Evolutionary conservation across 305 asterid species (phyloP).

Genomic region (Solanum hybrid): DNA sequence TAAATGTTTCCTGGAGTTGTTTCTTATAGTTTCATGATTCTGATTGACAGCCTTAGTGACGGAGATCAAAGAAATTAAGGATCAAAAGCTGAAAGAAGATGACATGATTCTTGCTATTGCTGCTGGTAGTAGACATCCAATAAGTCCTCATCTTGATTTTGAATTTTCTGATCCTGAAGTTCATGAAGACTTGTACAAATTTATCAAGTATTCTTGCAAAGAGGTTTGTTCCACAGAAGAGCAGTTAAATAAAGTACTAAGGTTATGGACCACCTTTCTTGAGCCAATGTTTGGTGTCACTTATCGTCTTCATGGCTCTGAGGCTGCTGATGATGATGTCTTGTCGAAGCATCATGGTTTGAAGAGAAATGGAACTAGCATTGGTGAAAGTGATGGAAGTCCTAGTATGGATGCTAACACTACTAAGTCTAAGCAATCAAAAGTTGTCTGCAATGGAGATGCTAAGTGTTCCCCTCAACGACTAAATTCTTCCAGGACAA

Average conservation of each 20-base stretch:
- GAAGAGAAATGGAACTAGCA: conserved; percentile 27
- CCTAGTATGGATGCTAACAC: conserved; percentile 38
- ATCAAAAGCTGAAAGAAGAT: conserved; percentile 73
- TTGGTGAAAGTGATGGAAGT: conserved; percentile 57
- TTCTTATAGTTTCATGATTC: conserved; percentile 11
- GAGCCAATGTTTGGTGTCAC: conserved; percentile 82
- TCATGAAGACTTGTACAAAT: conserved; percentile 78
- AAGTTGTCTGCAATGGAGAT: conserved; percentile 50
- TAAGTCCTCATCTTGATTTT: conserved; percentile 66
- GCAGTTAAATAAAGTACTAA: conserved; percentile 64
- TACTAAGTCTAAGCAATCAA: conserved; percentile 44
- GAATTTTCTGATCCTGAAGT: conserved; percentile 70
- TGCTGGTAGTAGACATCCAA: conserved; percentile 75
- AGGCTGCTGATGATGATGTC: conserved; percentile 40
- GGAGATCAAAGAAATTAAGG: conserved; percentile 89
- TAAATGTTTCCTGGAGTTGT: conserved; percentile 15
- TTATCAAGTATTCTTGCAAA: conserved; percentile 79
- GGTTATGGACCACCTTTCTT: conserved; percentile 81
- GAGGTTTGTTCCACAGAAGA: conserved; percentile 94
- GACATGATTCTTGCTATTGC: conserved; percentile 65
- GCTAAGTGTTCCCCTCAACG: conserved; percentile 42
- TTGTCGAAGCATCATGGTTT: conserved; percentile 30
- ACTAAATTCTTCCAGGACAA: conserved; percentile 29
- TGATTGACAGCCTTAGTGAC: conserved; percentile 58
- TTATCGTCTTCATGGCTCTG: conserved; percentile 41